These are phyloP conservation scores for Debaryomyces nepalensis DNA, from an alignment of 1,139 yeast genomes.

Conservation along the genomic window DNA sequence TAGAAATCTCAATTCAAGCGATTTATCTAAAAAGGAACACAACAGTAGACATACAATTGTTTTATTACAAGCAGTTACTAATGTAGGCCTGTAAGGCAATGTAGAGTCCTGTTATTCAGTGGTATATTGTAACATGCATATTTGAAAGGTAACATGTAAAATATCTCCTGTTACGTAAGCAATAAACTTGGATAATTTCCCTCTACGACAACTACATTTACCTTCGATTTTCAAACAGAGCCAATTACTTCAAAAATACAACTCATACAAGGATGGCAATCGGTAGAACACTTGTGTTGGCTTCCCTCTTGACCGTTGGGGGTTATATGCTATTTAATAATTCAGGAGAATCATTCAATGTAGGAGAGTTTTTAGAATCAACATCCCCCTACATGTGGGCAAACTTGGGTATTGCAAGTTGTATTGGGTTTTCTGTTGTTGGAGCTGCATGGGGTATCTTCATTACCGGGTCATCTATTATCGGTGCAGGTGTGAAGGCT, in stretches of 20 bases:
- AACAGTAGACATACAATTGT: no score
- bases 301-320: constrained; percentile 45
- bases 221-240: not conserved
- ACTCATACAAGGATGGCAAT: constrained; percentile 22
- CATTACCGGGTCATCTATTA: constrained; percentile 89
- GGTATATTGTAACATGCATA: no score
- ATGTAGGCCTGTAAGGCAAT: no score
- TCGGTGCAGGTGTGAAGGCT: constrained; percentile 98
- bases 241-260: not conserved
- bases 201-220: not conserved
- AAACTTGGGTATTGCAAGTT: constrained; percentile 82
- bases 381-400: constrained; percentile 99
- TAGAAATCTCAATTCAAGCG: no score
- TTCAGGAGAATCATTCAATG: constrained; percentile 86
- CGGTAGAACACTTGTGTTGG: constrained; percentile 29
- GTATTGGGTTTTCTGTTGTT: constrained; percentile 92
- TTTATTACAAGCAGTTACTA: no score
- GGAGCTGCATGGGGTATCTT: constrained; percentile 99
- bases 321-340: constrained; percentile 87
- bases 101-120: no score
- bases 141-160: no score
- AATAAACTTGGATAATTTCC: not conserved
- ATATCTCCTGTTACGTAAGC: no score
- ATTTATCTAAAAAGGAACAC: no score
- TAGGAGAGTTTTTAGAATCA: constrained; percentile 82